phyloP scores from a whole-genome alignment of 305 asterid species.

The Rubia tinctorum region DNA sequence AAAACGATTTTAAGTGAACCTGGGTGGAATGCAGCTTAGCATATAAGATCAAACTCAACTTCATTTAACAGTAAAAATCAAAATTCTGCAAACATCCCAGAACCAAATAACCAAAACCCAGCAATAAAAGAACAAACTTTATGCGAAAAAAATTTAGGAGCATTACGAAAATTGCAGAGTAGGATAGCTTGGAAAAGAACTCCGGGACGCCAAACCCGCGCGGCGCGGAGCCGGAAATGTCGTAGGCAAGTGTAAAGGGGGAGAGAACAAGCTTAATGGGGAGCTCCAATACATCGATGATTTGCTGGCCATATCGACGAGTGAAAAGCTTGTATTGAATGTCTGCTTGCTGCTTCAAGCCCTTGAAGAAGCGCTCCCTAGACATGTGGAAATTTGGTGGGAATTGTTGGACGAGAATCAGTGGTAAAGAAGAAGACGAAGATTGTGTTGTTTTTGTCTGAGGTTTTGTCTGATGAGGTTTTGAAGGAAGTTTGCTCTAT shows the following conservation, averaged over 20 bases:
- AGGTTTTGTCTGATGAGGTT: neutral
- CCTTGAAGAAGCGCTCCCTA: conserved; percentile 38
- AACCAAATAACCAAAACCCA: neutral
- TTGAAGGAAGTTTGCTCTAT: neutral
- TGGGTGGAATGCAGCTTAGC: too few species aligned
- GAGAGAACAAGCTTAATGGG: conserved; percentile 68
- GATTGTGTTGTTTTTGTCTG: neutral
- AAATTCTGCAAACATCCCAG: conserved; percentile 1
- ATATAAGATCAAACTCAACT: neutral
- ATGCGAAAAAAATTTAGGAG: conserved; percentile 3
- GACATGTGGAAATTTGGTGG: conserved; percentile 31
- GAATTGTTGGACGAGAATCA: neutral
- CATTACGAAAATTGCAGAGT: conserved; percentile 80
- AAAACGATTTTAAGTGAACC: too few species aligned
- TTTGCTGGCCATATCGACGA: conserved; percentile 65
- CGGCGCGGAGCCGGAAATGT: conserved; percentile 94
- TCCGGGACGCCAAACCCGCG: conserved; percentile 97
- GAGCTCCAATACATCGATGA: conserved; percentile 67
- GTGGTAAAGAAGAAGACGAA: conserved; percentile 5
- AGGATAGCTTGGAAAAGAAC: conserved; percentile 75
- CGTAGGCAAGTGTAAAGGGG: conserved; percentile 81
- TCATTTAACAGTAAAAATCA: neutral
- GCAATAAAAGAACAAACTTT: neutral
- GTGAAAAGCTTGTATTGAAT: conserved; percentile 47
- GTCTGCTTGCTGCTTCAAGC: conserved; percentile 40